Conservation (phyloP, 164 flowering plant genomes). For the Vitis amurensis region DNA sequence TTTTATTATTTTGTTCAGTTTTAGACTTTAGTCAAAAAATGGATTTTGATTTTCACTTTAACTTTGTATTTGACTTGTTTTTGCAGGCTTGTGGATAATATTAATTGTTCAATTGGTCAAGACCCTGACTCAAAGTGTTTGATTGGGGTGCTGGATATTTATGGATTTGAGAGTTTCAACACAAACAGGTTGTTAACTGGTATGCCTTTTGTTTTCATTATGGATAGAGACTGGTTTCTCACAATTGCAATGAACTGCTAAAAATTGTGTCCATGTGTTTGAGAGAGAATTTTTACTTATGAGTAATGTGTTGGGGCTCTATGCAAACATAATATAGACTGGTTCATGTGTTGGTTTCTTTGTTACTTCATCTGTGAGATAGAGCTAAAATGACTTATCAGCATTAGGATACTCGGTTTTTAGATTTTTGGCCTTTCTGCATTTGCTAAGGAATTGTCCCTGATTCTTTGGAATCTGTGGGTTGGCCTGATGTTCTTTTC, state of each 20-base stretch:
- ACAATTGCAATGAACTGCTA: slow-evolving; percentile 15
- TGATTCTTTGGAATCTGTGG: too few species aligned
- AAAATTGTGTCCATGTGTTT: slow-evolving; percentile 5
- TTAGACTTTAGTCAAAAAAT: not conserved
- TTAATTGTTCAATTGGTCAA: slow-evolving; percentile 93
- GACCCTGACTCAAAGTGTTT: slow-evolving; percentile 78
- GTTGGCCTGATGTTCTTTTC: too few species aligned
- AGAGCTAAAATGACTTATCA: too few species aligned
- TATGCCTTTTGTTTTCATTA: slow-evolving; percentile 63
- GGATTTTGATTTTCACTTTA: not conserved
- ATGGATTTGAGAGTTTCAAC: slow-evolving; percentile 99
- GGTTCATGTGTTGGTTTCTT: too few species aligned
- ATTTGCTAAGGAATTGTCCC: too few species aligned
- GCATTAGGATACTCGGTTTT: too few species aligned
- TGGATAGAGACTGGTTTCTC: slow-evolving; percentile 27
- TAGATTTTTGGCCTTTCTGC: too few species aligned
- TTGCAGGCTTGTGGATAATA: slow-evolving; percentile 61
- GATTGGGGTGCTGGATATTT: slow-evolving; percentile 97
- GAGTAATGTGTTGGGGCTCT: too few species aligned
- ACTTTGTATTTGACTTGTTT: slow-evolving; percentile 1
- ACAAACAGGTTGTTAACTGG: slow-evolving; percentile 99
- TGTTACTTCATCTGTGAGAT: too few species aligned
- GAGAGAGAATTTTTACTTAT: too few species aligned
- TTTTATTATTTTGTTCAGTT: slow-evolving; percentile 3
- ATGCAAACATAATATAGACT: too few species aligned